Evolutionary conservation across 805 yeast genomes (phyloP), one percentile per base, ranked within the genome.

Genomic region (Metschnikowia kofuensis): DNA sequence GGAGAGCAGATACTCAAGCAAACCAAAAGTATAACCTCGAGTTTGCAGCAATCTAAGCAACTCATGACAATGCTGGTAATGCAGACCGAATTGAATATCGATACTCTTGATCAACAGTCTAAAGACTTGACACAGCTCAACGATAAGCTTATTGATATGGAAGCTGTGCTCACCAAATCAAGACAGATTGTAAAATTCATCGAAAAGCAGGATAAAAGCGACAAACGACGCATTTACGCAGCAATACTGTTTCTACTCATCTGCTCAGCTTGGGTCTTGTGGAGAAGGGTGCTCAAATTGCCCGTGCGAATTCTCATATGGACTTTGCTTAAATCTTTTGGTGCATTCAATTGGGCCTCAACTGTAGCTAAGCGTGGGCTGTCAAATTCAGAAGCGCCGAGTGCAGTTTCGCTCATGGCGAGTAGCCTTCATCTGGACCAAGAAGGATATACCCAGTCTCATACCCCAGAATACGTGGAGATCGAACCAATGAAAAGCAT

Each of bases 61-160:
- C 59, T 80, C 51, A 64, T 80, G 66, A 70, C 77, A 39, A 69
- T 80, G 27, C 71, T 82, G 0, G 66, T 79, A 1, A 55, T 80
- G 52, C 80, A 80, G 48, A 74, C 79, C 11, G 84, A 79, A 49
- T 63, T 77, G 48, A 78, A 78, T 52, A 62, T 78, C 6, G 75
- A 76, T 39, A 70, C 78, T 6, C 58, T 80, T 7, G 76, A 76
- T 34, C 72, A 69, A 40, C 82, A 81, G 31, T 66, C 79, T 0
- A 60, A 69, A 29, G 75, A 74, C 35, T 61, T 80, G 47, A 47
- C 62, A 11, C 55, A 60, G 9, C 63, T 79, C 47, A 73, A 79
- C 46, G 69, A 70, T 12, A 70, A 72, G 43, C 71, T 76, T 54
- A 47, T 62, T 11, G 65, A 66, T 41, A 75, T 79, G 58, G 70